phyloP scores from a whole-genome alignment of 352 stramenopile genomes.

The Pilasporangium apinafurcum region DNA sequence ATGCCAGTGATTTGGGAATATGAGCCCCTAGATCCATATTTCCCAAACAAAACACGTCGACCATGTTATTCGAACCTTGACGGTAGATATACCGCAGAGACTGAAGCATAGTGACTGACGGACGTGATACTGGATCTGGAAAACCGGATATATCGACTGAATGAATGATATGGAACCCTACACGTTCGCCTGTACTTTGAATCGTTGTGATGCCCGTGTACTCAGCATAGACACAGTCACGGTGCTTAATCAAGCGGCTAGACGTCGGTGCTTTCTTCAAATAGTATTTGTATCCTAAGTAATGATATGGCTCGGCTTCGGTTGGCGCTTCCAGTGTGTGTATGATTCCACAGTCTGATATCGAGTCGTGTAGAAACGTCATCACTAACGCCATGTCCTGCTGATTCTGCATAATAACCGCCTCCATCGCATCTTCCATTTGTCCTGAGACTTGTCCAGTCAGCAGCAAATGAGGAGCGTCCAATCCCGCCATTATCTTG shows the following conservation, averaged over 20 bases:
- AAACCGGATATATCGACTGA: slow-evolving; percentile 55
- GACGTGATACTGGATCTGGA: slow-evolving; percentile 31
- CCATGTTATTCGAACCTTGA: slow-evolving; percentile 33
- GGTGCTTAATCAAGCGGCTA: slow-evolving; percentile 35
- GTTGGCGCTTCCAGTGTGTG: slow-evolving; percentile 46
- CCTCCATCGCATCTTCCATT: slow-evolving; percentile 52
- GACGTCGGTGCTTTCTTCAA: slow-evolving; percentile 39
- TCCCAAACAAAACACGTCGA: slow-evolving; percentile 64
- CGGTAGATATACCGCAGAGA: slow-evolving; percentile 51
- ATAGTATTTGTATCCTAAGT: slow-evolving; percentile 68
- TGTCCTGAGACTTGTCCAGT: slow-evolving; percentile 34
- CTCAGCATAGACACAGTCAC: slow-evolving; percentile 55
- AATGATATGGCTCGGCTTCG: slow-evolving; percentile 34
- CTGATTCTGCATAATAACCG: slow-evolving; percentile 38
- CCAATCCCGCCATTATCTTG: slow-evolving; percentile 20
- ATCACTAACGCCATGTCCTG: slow-evolving; percentile 47
- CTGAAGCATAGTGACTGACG: slow-evolving; percentile 47
- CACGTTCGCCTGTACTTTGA: slow-evolving; percentile 23
- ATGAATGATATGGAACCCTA: slow-evolving; percentile 66
- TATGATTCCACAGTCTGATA: slow-evolving; percentile 55
- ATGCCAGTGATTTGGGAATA: slow-evolving; percentile 25
- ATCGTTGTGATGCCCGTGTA: slow-evolving; percentile 37
- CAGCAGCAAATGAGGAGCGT: slow-evolving; percentile 24
- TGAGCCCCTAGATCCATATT: slow-evolving; percentile 46
- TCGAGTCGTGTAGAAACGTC: slow-evolving; percentile 51